phyloP scores from a whole-genome alignment of 2,329 filamentous ascomycete genomes.

The Chaetoscypha palmicola region DNA sequence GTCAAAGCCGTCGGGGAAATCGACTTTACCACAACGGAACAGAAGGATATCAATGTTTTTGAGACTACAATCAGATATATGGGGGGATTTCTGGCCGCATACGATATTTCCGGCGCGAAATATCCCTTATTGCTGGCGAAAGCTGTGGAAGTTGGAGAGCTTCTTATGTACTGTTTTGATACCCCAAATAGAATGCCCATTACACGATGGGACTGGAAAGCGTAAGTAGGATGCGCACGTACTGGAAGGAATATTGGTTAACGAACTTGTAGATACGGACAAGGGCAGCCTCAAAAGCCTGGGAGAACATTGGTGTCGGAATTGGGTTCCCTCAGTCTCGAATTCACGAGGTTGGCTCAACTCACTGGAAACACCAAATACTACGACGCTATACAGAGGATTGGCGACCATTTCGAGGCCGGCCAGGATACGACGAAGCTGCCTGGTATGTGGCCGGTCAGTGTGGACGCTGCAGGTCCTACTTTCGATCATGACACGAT shows the following conservation, averaged over 20 bases:
- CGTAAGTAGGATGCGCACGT: slow-evolving; percentile 37
- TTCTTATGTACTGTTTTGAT: slow-evolving; percentile 67
- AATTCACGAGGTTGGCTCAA: slow-evolving; percentile 59
- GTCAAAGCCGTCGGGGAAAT: slow-evolving; percentile 62
- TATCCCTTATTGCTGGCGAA: slow-evolving; percentile 63
- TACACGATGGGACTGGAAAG: slow-evolving; percentile 37
- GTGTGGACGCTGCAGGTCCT: slow-evolving; percentile 46
- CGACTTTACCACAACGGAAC: slow-evolving; percentile 65
- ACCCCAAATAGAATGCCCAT: slow-evolving; percentile 92
- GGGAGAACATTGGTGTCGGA: slow-evolving; percentile 50
- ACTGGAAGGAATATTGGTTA: not conserved
- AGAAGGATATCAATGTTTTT: slow-evolving; percentile 49
- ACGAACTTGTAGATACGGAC: slow-evolving; percentile 18
- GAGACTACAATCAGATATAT: slow-evolving; percentile 90
- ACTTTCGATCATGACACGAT: slow-evolving; percentile 48
- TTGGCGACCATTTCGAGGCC: slow-evolving; percentile 47
- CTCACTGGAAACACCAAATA: slow-evolving; percentile 55
- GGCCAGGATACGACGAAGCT: slow-evolving; percentile 47
- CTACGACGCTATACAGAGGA: slow-evolving; percentile 54
- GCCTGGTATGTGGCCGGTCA: slow-evolving; percentile 57
- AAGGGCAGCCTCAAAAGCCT: slow-evolving; percentile 54
- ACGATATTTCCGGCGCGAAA: slow-evolving; percentile 69
- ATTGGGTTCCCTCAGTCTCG: slow-evolving; percentile 49
- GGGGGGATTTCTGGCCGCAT: slow-evolving; percentile 78
- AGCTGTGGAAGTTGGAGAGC: slow-evolving; percentile 62